phyloP scores from a whole-genome alignment of 2,329 filamentous ascomycete species.

The Cladosporium austrohemisphaericum region DNA sequence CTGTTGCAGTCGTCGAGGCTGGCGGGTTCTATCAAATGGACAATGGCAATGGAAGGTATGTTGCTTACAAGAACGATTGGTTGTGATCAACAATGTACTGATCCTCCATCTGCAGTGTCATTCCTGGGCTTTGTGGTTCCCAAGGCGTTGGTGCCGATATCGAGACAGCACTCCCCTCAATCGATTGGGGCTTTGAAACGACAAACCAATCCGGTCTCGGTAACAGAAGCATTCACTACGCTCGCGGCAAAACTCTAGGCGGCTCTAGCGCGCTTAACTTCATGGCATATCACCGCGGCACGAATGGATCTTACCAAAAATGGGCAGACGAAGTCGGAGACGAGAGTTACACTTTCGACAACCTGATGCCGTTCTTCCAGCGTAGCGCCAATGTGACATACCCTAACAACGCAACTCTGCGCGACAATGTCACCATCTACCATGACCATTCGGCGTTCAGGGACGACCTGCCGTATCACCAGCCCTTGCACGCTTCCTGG shows the following conservation, averaged over 20 bases:
- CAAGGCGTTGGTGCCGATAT: conserved; percentile 25
- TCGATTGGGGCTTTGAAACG: conserved; percentile 32
- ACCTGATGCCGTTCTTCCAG: conserved; percentile 20
- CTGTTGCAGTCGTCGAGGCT: conserved; percentile 25
- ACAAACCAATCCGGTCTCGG: conserved; percentile 32
- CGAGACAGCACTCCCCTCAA: not conserved
- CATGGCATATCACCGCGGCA: conserved; percentile 31
- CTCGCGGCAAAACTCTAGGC: conserved; percentile 48
- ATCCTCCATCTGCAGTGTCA: not conserved
- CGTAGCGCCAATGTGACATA: not conserved
- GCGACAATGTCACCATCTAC: conserved; percentile 1
- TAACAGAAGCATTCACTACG: conserved; percentile 40
- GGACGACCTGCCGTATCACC: not conserved
- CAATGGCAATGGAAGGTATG: conserved; percentile 17
- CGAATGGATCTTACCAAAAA: conserved; percentile 28
- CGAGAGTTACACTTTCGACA: conserved; percentile 38
- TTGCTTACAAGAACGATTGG: no score
- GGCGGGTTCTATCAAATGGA: conserved; percentile 24
- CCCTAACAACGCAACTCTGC: not conserved
- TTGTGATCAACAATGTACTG: not conserved
- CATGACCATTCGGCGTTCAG: not conserved
- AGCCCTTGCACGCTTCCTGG: conserved; percentile 32
- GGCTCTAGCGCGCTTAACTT: conserved; percentile 46
- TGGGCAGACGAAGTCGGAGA: conserved; percentile 34
- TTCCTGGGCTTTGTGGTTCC: conserved; percentile 19